Evolutionary conservation across 192 early-diverging fungal genomes (phyloP), one percentile per base, ranked within the genome.

Genomic region (Backusella tuberculispora): DNA sequence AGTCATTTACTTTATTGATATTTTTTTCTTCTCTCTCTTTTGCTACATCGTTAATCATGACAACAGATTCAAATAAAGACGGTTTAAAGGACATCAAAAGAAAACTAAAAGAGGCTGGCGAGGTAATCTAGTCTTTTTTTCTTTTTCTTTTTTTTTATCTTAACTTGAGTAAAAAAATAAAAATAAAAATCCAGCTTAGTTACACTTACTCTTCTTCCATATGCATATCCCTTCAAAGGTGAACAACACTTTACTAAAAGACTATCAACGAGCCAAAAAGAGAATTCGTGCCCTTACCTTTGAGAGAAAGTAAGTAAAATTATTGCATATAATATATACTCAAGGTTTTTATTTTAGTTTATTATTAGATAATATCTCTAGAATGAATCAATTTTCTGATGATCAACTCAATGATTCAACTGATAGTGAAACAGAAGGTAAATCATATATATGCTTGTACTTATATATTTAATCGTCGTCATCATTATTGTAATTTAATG

Each of bases 111-210:
- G 50, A 56, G 19, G 21, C 19, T 12, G 4, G 8, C 24, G 50
- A 56, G 50, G 50, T 56, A 56, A n/a, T n/a, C n/a, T n/a, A n/a
- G n/a, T n/a, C n/a, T 44, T 6, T 69, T 14, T 15, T 26, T 46
- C 60, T 56, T 40, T 26, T 64, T n/a, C 48, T 38, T 37, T 64
- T 26, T 37, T 38, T 38, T 64, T 12, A 8, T 26, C 60, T 26
- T 64, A 6, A 6, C 73, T 48, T 60, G 71, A 42, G 48, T 83
- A 34, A 81, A 7, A 50, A 12, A 56, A 24, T 21, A 24, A 56
- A 56, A 56, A 24, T 10, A 14, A 4, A 46, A 34, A 34, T 1
- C 78, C 7, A 64, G 80, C 46, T 60, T 75, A 76, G 84, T 86
- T 64, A 34, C 6, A 38, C 37, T 65, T 65, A 17, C 8, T 34